Base-by-base conservation (phyloP, 2,329 filamentous ascomycete genomes). In the Talaromyces islandicus region DNA sequence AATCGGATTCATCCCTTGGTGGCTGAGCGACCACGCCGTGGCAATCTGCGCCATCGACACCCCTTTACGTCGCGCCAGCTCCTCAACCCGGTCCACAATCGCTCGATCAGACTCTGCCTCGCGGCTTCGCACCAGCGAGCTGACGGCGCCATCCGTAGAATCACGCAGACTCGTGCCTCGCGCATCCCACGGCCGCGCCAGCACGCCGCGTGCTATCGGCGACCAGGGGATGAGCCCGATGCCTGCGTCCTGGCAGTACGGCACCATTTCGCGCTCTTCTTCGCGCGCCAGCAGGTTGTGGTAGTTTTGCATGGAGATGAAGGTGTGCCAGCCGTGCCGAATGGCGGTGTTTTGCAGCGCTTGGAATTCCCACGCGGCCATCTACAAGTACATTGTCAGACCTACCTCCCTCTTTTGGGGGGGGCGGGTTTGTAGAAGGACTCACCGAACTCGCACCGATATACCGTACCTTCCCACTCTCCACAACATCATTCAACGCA, bases 31-130 rank as follows among this genome's bases (percentile, higher is more conserved):
- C 87, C 87, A 90, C 2, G 85, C 85, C 58, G 87, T 78, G 1
- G 84, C 81, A 21, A 90, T 82, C 59, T 87, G 82, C 51, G 83
- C 82, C 81, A 89, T 89, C 64, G 79, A 83, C 69, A 83, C 78
- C 0, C 77, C 80, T 65, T 80, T 80, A 72, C 85, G 84, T 63
- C 78, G 75, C 0, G 85, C 83, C 14, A 88, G 64, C 69, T 87
- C 81, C 70, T 86, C 79, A 2, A 86, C 82, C 0, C 83, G 76
- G 38, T 73, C 71, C 54, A 85, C 78, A 60, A 83, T 86, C 70
- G 75, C 73, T 67, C 79, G 71, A 62, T 86, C 83, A 0, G 74
- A 73, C 19, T 82, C 80, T 6, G 70, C 72, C 61, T 79, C 73
- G 58, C 76, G 73, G 27, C 62, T 65, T 32, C 77, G 72, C 25